These are phyloP conservation scores for Apiospora rasikravindrae DNA, from an alignment of 2,329 filamentous ascomycete species.

Conservation along the genomic window DNA sequence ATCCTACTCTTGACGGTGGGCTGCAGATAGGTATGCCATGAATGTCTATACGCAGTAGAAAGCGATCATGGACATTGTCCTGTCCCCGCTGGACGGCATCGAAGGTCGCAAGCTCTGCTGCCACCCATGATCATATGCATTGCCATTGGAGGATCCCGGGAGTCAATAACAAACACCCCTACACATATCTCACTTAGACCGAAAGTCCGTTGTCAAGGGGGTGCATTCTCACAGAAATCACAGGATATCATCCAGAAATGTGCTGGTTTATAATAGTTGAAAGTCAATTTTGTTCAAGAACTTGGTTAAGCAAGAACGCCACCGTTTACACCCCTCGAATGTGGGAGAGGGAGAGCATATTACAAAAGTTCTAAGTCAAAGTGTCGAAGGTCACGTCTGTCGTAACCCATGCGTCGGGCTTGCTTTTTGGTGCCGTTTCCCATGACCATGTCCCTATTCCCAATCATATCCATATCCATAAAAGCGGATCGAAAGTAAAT, in stretches of 20 bases:
- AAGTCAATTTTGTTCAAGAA: conserved; percentile 13
- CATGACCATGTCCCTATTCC: not conserved
- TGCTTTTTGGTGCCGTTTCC: not conserved
- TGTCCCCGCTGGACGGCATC: no score
- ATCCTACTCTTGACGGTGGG: no score
- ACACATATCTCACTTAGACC: not conserved
- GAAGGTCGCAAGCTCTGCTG: not conserved
- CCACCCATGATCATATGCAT: no score
- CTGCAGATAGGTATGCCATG: no score
- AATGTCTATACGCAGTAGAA: no score
- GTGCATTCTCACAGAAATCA: not conserved
- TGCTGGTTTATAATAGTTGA: not conserved
- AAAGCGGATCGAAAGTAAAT: not conserved
- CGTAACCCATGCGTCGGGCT: not conserved
- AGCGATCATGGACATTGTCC: no score
- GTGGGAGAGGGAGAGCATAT: not conserved
- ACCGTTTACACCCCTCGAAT: not conserved
- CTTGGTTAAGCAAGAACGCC: not conserved
- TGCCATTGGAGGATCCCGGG: not conserved
- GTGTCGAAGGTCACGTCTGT: conserved; percentile 5
- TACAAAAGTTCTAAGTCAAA: conserved; percentile 8
- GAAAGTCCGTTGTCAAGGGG: not conserved
- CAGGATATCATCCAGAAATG: not conserved
- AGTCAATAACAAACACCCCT: no score
- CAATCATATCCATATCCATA: not conserved